These are phyloP conservation scores for Cyclotella choctawhatcheeana DNA, from an alignment of 108 stramenopile genomes.

Conservation along the genomic window DNA sequence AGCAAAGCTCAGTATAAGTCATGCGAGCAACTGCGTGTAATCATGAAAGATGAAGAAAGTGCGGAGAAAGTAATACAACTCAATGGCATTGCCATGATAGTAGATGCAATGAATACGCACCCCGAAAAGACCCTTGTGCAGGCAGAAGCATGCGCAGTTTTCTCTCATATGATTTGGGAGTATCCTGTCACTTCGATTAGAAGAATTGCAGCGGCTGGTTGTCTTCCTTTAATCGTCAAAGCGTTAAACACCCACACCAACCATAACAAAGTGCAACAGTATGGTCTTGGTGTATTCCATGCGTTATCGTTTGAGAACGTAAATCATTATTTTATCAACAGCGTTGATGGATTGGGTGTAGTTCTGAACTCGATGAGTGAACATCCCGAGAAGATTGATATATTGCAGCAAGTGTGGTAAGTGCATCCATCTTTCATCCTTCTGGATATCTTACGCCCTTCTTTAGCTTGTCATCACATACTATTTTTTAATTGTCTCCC, in stretches of 20 bases:
- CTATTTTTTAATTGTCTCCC: background rate
- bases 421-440: too few species aligned
- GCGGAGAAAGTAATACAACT: conserved; percentile 28
- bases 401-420: conserved; percentile 42
- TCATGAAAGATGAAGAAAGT: conserved; percentile 11
- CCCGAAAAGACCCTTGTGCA: conserved; percentile 20
- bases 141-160: conserved; percentile 6
- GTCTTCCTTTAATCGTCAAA: conserved; percentile 13
- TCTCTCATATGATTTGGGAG: conserved; percentile 22
- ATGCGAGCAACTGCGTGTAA: conserved; percentile 22
- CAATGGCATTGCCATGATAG: conserved; percentile 24
- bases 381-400: conserved; percentile 23
- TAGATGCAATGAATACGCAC: conserved; percentile 14
- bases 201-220: conserved; percentile 18
- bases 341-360: conserved; percentile 36
- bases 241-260: conserved; percentile 33
- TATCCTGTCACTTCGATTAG: conserved; percentile 18
- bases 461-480: too few species aligned
- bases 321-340: conserved; percentile 30
- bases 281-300: conserved; percentile 38
- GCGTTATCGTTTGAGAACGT: conserved; percentile 42
- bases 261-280: conserved; percentile 36
- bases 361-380: conserved; percentile 37
- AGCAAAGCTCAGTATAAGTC: conserved; percentile 37
- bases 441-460: too few species aligned